Evolutionary conservation across 1,284 basidiomycete genomes (phyloP).

Genomic region (Caloboletus firmus): DNA sequence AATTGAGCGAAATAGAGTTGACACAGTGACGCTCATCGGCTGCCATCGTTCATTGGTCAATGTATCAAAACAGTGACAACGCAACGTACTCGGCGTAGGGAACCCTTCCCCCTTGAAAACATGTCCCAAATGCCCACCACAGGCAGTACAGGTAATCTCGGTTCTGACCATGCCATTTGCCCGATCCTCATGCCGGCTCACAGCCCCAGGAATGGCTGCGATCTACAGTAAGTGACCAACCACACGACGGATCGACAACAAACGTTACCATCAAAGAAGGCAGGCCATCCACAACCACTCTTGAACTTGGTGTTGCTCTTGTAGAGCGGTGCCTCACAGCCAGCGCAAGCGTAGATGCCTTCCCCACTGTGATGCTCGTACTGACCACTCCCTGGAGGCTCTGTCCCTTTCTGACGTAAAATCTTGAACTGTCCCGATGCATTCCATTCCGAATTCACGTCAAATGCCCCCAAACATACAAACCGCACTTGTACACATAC

Average conservation of each 20-base stretch:
- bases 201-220: constrained; percentile 85
- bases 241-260: not conserved
- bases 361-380: constrained; percentile 69
- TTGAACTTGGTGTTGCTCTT: constrained; percentile 90
- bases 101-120: constrained; percentile 92
- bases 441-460: not conserved
- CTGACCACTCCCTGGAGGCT: constrained; percentile 72
- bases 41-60: constrained; percentile 29
- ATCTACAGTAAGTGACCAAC: constrained; percentile 9
- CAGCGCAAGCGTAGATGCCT: constrained; percentile 76
- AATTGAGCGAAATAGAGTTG: constrained; percentile 85
- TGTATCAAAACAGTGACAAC: constrained; percentile 19
- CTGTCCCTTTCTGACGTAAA: constrained; percentile 86
- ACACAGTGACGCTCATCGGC: constrained; percentile 89
- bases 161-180: constrained; percentile 58
- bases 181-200: constrained; percentile 68
- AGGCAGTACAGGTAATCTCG: constrained; percentile 81
- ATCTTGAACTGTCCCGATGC: constrained; percentile 72
- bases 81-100: constrained; percentile 62
- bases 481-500: constrained; percentile 39
- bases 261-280: constrained; percentile 82
- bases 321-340: constrained; percentile 74
- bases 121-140: constrained; percentile 91
- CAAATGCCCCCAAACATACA: not conserved
- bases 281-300: constrained; percentile 96